phyloP scores from a whole-genome alignment of 139 green algal species.

The Chlorella sp. region DNA sequence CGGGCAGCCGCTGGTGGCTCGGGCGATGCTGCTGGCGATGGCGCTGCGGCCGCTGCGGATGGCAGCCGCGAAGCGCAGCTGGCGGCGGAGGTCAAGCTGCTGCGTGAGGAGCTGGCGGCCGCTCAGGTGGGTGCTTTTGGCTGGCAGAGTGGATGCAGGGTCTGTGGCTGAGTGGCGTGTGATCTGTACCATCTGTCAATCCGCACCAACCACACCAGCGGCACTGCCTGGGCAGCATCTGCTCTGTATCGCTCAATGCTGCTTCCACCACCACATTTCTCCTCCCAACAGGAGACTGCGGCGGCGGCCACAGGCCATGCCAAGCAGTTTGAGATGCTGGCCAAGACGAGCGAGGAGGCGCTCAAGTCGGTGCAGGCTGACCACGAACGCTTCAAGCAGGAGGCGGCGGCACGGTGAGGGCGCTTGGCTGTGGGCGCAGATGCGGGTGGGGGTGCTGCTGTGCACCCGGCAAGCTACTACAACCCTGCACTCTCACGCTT shows the following conservation, averaged over 20 bases:
- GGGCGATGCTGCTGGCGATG: neutral
- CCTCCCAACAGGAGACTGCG: conserved; percentile 65
- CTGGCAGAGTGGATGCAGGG: neutral
- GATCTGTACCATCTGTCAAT: too few relatives aligned
- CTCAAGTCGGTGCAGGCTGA: conserved; percentile 48
- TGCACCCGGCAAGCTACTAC: too few relatives aligned
- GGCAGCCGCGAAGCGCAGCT: conserved; percentile 47
- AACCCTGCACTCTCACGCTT: too few relatives aligned
- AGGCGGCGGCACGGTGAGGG: conserved; percentile 40
- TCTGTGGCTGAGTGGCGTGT: too few relatives aligned
- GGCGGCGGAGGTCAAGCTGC: conserved; percentile 49
- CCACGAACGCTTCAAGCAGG: conserved; percentile 52
- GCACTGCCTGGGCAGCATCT: too few relatives aligned
- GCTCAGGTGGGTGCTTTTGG: conserved; percentile 24
- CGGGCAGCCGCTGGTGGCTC: conserved; percentile 14
- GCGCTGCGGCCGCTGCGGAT: neutral
- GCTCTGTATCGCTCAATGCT: too few relatives aligned
- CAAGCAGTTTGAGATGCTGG: conserved; percentile 67
- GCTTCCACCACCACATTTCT: too few relatives aligned
- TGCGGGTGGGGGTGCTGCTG: too few relatives aligned
- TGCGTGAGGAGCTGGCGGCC: conserved; percentile 58
- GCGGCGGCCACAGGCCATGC: conserved; percentile 60
- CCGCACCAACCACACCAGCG: too few relatives aligned
- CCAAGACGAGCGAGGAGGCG: conserved; percentile 60
- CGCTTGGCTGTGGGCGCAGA: too few relatives aligned